Percentiles rank a stretch among this genome's conserved stretches.
These are phyloP conservation scores for rapeseed (Brassica napus) DNA, from an alignment of 345 rosid genomes.

Conservation along the genomic window DNA sequence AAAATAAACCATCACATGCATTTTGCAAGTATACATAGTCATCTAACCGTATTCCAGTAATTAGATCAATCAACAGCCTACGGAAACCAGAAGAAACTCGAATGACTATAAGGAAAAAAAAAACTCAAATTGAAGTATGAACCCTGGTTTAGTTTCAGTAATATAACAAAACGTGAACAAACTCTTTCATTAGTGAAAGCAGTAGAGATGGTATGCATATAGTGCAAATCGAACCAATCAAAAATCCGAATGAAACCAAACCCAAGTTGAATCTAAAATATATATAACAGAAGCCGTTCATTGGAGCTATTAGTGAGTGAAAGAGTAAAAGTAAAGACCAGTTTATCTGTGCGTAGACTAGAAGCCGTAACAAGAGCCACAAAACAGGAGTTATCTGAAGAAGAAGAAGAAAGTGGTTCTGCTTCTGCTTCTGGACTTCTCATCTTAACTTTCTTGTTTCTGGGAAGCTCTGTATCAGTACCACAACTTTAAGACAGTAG, in stretches of 20 bases:
- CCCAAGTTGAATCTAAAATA: background rate
- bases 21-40: too few species aligned
- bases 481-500: background rate
- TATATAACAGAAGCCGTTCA: background rate
- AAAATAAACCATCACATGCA: too few species aligned
- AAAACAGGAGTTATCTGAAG: background rate
- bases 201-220: too few species aligned
- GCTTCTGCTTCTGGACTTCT: background rate
- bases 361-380: background rate
- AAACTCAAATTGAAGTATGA: too few species aligned
- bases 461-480: background rate
- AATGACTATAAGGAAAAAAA: too few species aligned
- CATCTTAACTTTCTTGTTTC: slow-evolving; percentile 8
- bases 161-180: background rate
- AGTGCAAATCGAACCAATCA: background rate
- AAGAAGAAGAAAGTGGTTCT: background rate
- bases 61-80: too few species aligned
- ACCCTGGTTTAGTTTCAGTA: background rate
- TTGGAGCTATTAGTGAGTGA: background rate
- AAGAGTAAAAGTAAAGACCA: background rate
- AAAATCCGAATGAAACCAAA: background rate
- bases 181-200: background rate
- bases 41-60: too few species aligned
- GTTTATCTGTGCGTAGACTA: background rate
- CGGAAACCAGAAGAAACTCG: too few species aligned